A percentile compares a stretch with the other conserved stretches of the same genome.
Evolutionary conservation across 2,329 filamentous ascomycete species (phyloP).

Genomic region (Cladobotryum protrusum): DNA sequence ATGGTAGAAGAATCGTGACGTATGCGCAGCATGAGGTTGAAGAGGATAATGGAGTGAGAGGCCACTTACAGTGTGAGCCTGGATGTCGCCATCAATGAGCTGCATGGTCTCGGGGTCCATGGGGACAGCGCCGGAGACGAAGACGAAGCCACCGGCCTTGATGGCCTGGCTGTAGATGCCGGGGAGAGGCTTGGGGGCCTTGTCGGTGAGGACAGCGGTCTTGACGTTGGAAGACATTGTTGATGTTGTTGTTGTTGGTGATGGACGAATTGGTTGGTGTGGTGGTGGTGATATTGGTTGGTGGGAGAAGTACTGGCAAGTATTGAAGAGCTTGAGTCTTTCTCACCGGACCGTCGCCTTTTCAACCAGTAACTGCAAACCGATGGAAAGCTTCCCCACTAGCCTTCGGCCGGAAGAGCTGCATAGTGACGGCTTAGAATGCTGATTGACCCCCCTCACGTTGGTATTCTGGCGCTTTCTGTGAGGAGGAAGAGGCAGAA

Average conservation of each 20-base stretch:
- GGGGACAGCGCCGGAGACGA: slow-evolving; percentile 65
- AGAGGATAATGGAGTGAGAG: not conserved
- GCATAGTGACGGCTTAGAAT: too few relatives aligned
- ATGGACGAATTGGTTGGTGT: slow-evolving; percentile 8
- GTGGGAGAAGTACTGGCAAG: not conserved
- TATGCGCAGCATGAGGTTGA: not conserved
- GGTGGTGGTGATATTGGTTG: slow-evolving; percentile 4
- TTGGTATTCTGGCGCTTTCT: too few relatives aligned
- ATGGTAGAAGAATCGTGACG: too few relatives aligned
- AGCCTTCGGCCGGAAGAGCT: too few relatives aligned
- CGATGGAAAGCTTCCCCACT: not conserved
- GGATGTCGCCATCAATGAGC: slow-evolving; percentile 57
- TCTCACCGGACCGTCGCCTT: not conserved
- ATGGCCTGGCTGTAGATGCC: slow-evolving; percentile 50
- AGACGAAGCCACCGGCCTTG: slow-evolving; percentile 61
- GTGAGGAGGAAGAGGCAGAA: not conserved
- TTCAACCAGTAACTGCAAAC: not conserved
- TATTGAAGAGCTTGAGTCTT: not conserved
- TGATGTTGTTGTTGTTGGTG: too few relatives aligned
- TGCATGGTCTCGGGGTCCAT: slow-evolving; percentile 52
- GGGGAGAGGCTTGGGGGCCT: slow-evolving; percentile 35
- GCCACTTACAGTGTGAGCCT: slow-evolving; percentile 51
- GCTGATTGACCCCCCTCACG: too few relatives aligned
- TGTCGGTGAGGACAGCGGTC: slow-evolving; percentile 32
- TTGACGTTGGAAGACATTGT: slow-evolving; percentile 15